These are phyloP conservation scores for Apophysomyces variabilis DNA, from an alignment of 371 early-diverging fungal genomes.

Conservation along the genomic window DNA sequence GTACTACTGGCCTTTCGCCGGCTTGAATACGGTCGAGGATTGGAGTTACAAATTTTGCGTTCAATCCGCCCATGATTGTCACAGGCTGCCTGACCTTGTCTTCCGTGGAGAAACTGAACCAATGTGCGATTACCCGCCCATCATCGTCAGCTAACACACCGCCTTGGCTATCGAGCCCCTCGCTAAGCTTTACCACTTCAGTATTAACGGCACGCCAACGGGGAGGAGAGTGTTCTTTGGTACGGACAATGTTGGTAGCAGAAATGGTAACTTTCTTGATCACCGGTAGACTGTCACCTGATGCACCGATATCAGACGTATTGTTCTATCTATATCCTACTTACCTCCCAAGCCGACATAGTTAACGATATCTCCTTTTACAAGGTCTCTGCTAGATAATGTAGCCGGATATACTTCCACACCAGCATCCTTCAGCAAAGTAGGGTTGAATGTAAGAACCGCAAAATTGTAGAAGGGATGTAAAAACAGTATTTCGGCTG, in stretches of 20 bases:
- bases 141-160: conserved; percentile 77
- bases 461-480: conserved; percentile 88
- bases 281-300: conserved; percentile 51
- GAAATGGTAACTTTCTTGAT: conserved; percentile 61
- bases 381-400: conserved; percentile 54
- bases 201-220: conserved; percentile 76
- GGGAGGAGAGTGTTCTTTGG: conserved; percentile 62
- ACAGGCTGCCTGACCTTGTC: conserved; percentile 43
- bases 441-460: conserved; percentile 75
- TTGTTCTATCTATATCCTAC: background rate
- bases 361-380: conserved; percentile 62
- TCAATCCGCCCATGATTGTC: conserved; percentile 64
- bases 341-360: conserved; percentile 70
- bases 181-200: conserved; percentile 78
- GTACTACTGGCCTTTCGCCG: conserved; percentile 45
- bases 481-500: conserved; percentile 70
- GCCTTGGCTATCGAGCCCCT: conserved; percentile 58
- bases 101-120: conserved; percentile 74
- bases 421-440: conserved; percentile 63
- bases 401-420: conserved; percentile 49
- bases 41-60: conserved; percentile 37
- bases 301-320: background rate
- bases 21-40: conserved; percentile 39
- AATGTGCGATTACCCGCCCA: conserved; percentile 75
- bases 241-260: conserved; percentile 60